Evolutionary conservation across 768 basidiomycete genomes (phyloP).

Genomic region (Auriscalpium vulgare): DNA sequence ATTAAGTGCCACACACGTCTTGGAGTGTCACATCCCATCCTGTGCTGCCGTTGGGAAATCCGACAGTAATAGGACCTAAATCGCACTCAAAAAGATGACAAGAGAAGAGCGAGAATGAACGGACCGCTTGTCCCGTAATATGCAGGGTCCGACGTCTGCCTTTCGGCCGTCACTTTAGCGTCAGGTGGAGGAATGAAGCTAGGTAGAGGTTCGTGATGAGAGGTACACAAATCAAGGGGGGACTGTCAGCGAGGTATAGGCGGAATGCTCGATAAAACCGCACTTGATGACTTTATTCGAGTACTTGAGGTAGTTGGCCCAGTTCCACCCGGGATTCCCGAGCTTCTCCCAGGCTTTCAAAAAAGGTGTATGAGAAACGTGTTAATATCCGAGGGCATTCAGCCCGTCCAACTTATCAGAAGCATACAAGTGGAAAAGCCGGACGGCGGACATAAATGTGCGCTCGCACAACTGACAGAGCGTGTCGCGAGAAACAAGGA

Average conservation of each 20-base stretch:
- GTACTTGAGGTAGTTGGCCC: constrained; percentile 16
- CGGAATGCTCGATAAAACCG: not conserved
- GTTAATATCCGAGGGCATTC: too few species aligned
- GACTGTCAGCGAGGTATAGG: too few species aligned
- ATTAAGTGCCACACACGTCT: not conserved
- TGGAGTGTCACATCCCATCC: not conserved
- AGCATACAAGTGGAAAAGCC: too few species aligned
- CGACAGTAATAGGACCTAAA: not conserved
- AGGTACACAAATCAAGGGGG: too few species aligned
- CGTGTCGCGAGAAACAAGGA: too few species aligned
- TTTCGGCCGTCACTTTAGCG: not conserved
- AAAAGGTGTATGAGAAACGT: not conserved
- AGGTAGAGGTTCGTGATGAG: too few species aligned
- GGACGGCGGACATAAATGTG: too few species aligned
- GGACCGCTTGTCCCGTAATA: constrained; percentile 6
- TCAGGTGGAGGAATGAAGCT: constrained; percentile 1
- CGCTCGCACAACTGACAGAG: too few species aligned
- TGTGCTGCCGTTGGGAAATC: not conserved
- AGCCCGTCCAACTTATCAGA: too few species aligned
- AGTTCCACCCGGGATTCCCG: constrained; percentile 24
- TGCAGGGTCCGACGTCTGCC: constrained; percentile 1
- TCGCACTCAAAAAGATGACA: not conserved
- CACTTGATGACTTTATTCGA: constrained; percentile 16
- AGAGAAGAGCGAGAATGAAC: not conserved
- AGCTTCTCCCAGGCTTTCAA: constrained; percentile 14